These are phyloP conservation scores for Thermothielavioides terrestris DNA, from an alignment of 495 filamentous ascomycete species.

Conservation along the genomic window DNA sequence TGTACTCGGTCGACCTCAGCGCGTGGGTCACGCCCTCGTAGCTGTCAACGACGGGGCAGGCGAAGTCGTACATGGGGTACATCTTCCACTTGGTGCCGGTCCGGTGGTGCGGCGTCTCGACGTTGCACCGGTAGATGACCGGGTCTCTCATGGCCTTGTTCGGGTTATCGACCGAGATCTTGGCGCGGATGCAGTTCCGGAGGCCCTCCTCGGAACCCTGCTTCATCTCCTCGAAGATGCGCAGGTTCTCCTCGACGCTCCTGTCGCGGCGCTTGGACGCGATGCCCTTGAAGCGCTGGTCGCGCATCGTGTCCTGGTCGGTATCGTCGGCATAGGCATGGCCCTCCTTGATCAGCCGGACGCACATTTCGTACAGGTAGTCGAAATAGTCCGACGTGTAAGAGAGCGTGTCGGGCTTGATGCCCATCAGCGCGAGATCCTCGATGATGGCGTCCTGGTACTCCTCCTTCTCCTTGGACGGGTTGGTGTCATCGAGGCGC, in stretches of 20 bases:
- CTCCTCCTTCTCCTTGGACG: conserved; percentile 85
- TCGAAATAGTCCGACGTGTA: conserved; percentile 91
- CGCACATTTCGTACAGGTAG: conserved; percentile 68
- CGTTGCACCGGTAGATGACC: conserved; percentile 88
- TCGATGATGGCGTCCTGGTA: conserved; percentile 83
- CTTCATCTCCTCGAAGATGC: conserved; percentile 84
- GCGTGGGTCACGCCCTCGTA: conserved; percentile 93
- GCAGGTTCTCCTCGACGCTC: conserved; percentile 71
- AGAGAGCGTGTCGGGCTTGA: conserved; percentile 68
- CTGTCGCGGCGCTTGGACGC: conserved; percentile 67
- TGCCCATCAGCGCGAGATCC: conserved; percentile 77
- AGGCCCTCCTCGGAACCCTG: conserved; percentile 63
- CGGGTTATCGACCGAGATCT: conserved; percentile 72
- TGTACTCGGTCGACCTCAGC: conserved; percentile 91
- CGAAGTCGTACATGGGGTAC: conserved; percentile 94
- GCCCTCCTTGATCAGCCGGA: conserved; percentile 72
- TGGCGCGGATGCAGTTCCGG: conserved; percentile 80
- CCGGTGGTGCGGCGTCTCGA: conserved; percentile 69
- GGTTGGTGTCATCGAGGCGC: conserved; percentile 91
- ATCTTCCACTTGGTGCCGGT: conserved; percentile 85
- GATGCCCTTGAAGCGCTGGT: conserved; percentile 67
- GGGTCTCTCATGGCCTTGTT: conserved; percentile 87
- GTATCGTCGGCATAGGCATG: conserved; percentile 89
- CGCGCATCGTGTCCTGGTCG: conserved; percentile 72
- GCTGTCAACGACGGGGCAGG: conserved; percentile 83